Base-by-base conservation (phyloP, 2,329 filamentous ascomycete species). In the Plenodomus biglobosus region DNA sequence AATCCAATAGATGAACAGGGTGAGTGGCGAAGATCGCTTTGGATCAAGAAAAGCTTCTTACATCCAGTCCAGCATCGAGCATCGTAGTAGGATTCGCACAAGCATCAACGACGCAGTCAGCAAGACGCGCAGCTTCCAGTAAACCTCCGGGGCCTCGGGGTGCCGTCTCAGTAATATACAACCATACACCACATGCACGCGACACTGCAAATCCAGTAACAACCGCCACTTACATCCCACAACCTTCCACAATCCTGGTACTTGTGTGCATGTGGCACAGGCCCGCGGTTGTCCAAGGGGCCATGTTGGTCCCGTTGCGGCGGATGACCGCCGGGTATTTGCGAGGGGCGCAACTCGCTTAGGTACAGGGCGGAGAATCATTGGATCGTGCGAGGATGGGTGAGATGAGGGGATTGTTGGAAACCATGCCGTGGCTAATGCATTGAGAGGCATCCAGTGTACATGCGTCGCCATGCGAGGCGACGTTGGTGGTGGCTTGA, bases 281-380 rank as follows among this genome's bases (percentile, higher is more conserved):
- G 42, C 35, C 45, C 42, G 8, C 8, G 18, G 16, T 17, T 37
- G 35, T 24, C 17, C 38, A 44, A 40, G 49, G 42, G 32, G 17
- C 38, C 40, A 24, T 39, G 40, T 19, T 10, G 19, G 36, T 40
- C 40, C 32, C 38, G 41, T 24, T n/a, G 17, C 18, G 39, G 44
- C 48, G 42, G 37, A 48, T 54, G 51, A 51, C 43, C 48, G 48
- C 52, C 52, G 48, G 52, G 48, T 54, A 52, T 52, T 44, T 52
- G 45, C 44, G 40, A 24, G 35, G 17, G 20, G 27, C 44, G 42
- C 47, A 40, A 37, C 40, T 38, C 35, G 35, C 35, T 37, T 37
- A 37, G 16, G 16, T 4, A 8, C 35, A 20, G 16, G 35, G 18
- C 16, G 35, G 7, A 15, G 27, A 18, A 37, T 37, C 16, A 37